phyloP scores from a whole-genome alignment of 1,284 basidiomycete genomes.

The Cerrena zonata region DNA sequence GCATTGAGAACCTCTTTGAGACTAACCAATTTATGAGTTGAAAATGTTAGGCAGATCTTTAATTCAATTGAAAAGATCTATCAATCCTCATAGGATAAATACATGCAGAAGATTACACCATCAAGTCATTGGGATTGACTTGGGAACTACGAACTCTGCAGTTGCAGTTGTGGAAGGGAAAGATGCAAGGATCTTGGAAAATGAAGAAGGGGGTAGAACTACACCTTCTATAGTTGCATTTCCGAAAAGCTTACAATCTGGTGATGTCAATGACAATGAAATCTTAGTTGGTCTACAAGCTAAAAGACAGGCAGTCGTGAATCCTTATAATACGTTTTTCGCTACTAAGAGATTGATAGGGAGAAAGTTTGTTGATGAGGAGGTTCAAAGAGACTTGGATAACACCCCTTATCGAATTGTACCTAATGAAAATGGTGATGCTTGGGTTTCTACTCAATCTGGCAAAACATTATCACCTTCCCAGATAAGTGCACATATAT shows the following conservation, averaged over 20 bases:
- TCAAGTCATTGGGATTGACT: conserved; percentile 78
- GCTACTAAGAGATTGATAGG: conserved; percentile 97
- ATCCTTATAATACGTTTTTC: conserved; percentile 89
- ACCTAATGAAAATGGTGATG: conserved; percentile 69
- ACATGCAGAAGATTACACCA: too few species aligned
- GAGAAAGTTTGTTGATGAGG: conserved; percentile 87
- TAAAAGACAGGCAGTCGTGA: conserved; percentile 95
- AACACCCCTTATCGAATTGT: conserved; percentile 68
- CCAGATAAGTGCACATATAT: too few species aligned
- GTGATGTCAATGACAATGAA: conserved; percentile 87
- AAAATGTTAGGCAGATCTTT: too few species aligned
- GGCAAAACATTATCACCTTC: conserved; percentile 58
- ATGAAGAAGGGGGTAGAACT: conserved; percentile 94
- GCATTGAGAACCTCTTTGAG: too few species aligned
- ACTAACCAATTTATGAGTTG: too few species aligned
- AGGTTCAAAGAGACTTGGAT: conserved; percentile 90
- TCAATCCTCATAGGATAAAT: too few species aligned
- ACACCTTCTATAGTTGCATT: conserved; percentile 98
- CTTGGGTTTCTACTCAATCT: conserved; percentile 78
- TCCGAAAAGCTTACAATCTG: too few species aligned
- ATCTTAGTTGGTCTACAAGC: conserved; percentile 93
- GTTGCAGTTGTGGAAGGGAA: conserved; percentile 95
- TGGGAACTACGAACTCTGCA: conserved; percentile 88
- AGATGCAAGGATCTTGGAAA: conserved; percentile 91
- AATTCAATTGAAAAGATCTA: too few species aligned